Base-by-base conservation (phyloP, 768 basidiomycete genomes). In the Lactarius akahatsu region DNA sequence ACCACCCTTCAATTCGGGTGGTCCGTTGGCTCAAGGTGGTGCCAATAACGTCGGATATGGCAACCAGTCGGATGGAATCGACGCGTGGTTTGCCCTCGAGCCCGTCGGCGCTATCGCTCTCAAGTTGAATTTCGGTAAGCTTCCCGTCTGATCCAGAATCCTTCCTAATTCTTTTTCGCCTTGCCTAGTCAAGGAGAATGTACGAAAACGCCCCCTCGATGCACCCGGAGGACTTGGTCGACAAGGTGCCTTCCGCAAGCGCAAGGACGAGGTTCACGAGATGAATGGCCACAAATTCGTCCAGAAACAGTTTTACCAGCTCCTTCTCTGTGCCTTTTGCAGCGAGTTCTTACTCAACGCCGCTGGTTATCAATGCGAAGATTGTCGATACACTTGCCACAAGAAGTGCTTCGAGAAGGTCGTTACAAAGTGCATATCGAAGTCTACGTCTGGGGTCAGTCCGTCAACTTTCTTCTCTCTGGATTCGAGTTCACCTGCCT, bases 251-350 rank as follows among this genome's bases (percentile, higher is more conserved):
- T 88, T 99, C 71, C 90, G 96, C 74, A 98, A 97, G 79, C 92
- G 96, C 73, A 98, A 98, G 78, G 96, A 88, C 71, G 96, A 98
- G 80, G 90, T 98, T 3, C 95, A 96, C 79, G 96, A 98, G 78
- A 98, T 98, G 94, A 98, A 98, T 75, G 97, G 97, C 13, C 97
- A 99, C 81, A 94, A 97, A 77, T 99, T 99, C 75, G 85, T 99
- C 56, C 92, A 94, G 73, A 86, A 89, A 56, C 97, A 98, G 78
- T 99, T 99, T 81, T 98, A 97, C 77, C 96, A 98, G 76, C 87
- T 98, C 74, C 97, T 99, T 83, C 84, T 98, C 61, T 99, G 97
- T 76, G 97, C 97, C 3, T 94, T 97, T 78, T 99, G 97, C 80
- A 89, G 86, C 78, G 96, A 98, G 73, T 98, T 99, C 80, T 82